Evolutionary conservation across 257 asterid species (phyloP).

Genomic region (Linderniella brevidens): DNA sequence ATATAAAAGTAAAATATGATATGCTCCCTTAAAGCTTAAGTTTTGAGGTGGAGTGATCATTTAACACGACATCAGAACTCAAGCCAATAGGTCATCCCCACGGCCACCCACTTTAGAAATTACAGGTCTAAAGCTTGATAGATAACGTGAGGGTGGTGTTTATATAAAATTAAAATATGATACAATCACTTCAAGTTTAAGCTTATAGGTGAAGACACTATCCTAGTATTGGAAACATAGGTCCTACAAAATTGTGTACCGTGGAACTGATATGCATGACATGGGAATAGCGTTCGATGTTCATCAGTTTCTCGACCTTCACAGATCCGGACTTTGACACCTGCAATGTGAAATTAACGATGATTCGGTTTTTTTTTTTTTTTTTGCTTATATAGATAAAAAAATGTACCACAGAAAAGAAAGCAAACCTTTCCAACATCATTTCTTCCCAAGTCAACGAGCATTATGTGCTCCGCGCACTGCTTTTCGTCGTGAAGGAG

Average conservation of each 20-base stretch:
- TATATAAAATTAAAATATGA: too few species aligned
- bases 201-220: too few species aligned
- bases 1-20: too few species aligned
- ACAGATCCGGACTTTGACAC: slow-evolving; percentile 90
- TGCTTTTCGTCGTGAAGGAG: slow-evolving; percentile 79
- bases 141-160: too few species aligned
- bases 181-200: too few species aligned
- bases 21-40: too few species aligned
- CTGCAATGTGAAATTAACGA: slow-evolving; percentile 20
- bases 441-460: slow-evolving; percentile 96
- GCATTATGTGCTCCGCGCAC: slow-evolving; percentile 96
- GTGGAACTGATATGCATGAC: slow-evolving; percentile 99
- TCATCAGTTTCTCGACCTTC: slow-evolving; percentile 88
- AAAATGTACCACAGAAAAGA: not conserved
- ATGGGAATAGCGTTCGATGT: slow-evolving; percentile 93
- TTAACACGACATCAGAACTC: too few species aligned
- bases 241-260: too few species aligned
- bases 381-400: not conserved
- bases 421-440: slow-evolving; percentile 88
- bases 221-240: slow-evolving; percentile 12
- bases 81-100: too few species aligned
- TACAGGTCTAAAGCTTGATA: too few species aligned
- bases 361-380: not conserved
- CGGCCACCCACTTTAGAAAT: too few species aligned
- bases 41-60: too few species aligned